Evolutionary conservation across 768 basidiomycete species (phyloP).

Genomic region (Termitomyces sp.): DNA sequence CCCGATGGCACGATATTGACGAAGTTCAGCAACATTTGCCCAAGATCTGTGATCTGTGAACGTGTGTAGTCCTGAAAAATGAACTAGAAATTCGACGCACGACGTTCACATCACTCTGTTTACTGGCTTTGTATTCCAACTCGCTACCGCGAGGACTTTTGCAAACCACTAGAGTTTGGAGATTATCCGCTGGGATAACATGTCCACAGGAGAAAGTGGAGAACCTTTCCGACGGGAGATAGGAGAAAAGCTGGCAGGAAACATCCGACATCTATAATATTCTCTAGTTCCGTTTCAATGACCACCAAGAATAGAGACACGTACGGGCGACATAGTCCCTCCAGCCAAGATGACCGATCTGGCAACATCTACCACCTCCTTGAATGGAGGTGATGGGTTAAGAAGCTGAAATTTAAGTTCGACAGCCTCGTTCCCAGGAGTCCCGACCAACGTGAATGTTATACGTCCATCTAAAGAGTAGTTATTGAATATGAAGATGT

Average conservation of each 20-base stretch:
- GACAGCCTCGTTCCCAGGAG: constrained; percentile 36
- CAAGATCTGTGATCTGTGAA: constrained; percentile 71
- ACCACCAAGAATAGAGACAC: constrained; percentile 8
- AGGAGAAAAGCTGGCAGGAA: constrained; percentile 70
- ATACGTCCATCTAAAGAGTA: constrained; percentile 65
- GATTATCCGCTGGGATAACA: constrained; percentile 76
- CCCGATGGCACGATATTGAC: constrained; percentile 76
- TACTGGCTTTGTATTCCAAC: constrained; percentile 78
- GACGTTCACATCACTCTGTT: constrained; percentile 57
- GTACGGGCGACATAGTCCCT: constrained; percentile 97
- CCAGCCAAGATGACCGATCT: constrained; percentile 88
- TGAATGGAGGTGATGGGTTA: constrained; percentile 85
- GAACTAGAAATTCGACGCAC: constrained; percentile 34
- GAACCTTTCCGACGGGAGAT: constrained; percentile 55
- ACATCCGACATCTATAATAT: constrained; percentile 77
- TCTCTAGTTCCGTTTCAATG: neutral
- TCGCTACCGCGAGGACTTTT: constrained; percentile 71
- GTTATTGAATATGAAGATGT: neutral
- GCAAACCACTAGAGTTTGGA: constrained; percentile 68
- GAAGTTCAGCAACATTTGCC: constrained; percentile 79
- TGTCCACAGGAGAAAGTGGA: constrained; percentile 87
- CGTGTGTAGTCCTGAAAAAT: neutral
- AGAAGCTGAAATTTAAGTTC: constrained; percentile 88
- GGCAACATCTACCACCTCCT: constrained; percentile 76
- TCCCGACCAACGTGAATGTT: constrained; percentile 44